phyloP scores from a whole-genome alignment of 306 rosid species.

The Mimosa bimucronata region DNA sequence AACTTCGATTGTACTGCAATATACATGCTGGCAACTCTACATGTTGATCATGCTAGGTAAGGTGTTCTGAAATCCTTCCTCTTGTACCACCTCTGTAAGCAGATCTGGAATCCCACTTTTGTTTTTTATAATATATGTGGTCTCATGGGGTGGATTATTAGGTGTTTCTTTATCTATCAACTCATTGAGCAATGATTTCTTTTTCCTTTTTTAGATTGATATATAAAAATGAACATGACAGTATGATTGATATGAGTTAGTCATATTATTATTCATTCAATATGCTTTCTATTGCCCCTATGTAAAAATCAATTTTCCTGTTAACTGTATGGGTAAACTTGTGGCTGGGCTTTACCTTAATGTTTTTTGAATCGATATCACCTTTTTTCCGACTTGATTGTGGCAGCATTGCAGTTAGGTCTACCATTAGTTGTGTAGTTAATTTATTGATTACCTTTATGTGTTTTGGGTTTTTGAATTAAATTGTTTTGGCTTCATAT shows the following conservation, averaged over 20 bases:
- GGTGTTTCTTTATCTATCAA: background rate
- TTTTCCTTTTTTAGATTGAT: background rate
- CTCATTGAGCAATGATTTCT: slow-evolving; percentile 14
- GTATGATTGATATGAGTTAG: background rate
- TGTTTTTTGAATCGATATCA: slow-evolving; percentile 12
- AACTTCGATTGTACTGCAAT: background rate
- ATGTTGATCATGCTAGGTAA: slow-evolving; percentile 26
- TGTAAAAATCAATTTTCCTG: background rate
- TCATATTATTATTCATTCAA: slow-evolving; percentile 25
- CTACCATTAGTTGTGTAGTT: slow-evolving; percentile 11
- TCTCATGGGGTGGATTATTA: slow-evolving; percentile 7
- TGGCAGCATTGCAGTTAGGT: slow-evolving; percentile 20
- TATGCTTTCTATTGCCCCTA: background rate
- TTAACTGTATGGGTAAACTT: slow-evolving; percentile 5
- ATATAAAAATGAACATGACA: background rate
- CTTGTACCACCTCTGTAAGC: background rate
- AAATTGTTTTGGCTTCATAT: slow-evolving; percentile 35
- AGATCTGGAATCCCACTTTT: slow-evolving; percentile 13
- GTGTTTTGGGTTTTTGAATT: slow-evolving; percentile 5
- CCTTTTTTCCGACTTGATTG: slow-evolving; percentile 28
- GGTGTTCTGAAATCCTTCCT: slow-evolving; percentile 6
- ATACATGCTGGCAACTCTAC: no score
- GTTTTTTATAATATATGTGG: slow-evolving; percentile 2
- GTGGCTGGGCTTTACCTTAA: slow-evolving; percentile 27
- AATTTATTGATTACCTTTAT: slow-evolving; percentile 1